These are phyloP conservation scores for Hyphodiscus hymeniophilus DNA, from an alignment of 495 filamentous ascomycete species.

Conservation along the genomic window DNA sequence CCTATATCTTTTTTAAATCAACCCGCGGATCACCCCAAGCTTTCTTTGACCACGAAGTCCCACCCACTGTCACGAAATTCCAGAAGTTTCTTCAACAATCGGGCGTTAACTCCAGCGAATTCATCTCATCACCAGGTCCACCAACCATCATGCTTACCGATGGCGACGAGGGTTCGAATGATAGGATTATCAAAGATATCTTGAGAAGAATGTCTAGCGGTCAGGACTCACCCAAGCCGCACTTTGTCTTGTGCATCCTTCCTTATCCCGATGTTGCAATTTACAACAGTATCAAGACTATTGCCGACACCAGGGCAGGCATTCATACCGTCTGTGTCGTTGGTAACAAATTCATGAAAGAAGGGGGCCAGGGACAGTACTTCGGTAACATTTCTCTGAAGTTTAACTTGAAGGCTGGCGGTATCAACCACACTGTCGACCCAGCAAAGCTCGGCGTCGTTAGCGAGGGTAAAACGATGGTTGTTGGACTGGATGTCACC, in stretches of 20 bases:
- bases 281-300: conserved; percentile 62
- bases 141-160: conserved; percentile 6
- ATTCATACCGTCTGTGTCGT: conserved; percentile 58
- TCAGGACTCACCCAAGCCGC: conserved; percentile 28
- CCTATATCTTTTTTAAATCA: conserved; percentile 12
- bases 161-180: conserved; percentile 10
- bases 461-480: conserved; percentile 61
- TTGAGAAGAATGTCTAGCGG: conserved; percentile 5
- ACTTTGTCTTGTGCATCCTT: conserved; percentile 58
- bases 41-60: conserved; percentile 8
- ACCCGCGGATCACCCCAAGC: background rate
- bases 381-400: conserved; percentile 72
- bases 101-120: conserved; percentile 28
- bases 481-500: conserved; percentile 82
- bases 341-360: conserved; percentile 39
- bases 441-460: conserved; percentile 47
- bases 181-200: conserved; percentile 11
- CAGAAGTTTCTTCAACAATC: conserved; percentile 27
- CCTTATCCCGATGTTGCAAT: conserved; percentile 37
- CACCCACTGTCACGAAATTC: conserved; percentile 24
- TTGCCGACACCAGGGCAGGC: conserved; percentile 56
- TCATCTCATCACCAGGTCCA: conserved; percentile 11
- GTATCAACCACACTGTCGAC: conserved; percentile 59
- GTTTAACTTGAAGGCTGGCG: conserved; percentile 81
- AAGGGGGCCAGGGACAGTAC: conserved; percentile 40